Evolutionary conservation across 2,329 filamentous ascomycete genomes (phyloP).

Genomic region (Aspergillus pseudonomiae): DNA sequence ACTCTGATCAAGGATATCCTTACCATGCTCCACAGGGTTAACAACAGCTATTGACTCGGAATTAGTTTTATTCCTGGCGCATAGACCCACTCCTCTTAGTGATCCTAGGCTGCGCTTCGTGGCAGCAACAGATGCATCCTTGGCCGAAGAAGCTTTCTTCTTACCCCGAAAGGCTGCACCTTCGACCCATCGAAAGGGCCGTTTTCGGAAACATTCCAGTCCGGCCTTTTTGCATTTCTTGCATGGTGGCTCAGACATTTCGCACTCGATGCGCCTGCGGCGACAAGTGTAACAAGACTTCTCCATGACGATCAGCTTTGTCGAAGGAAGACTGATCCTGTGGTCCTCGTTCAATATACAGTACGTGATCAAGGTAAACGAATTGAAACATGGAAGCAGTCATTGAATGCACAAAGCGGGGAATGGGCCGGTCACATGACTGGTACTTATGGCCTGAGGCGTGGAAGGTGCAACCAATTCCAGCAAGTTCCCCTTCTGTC

Average conservation of each 20-base stretch:
- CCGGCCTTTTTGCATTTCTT: slow-evolving; percentile 37
- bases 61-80: background rate
- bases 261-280: slow-evolving; percentile 36
- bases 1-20: background rate
- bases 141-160: slow-evolving; percentile 10
- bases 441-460: background rate
- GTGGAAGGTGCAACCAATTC: background rate
- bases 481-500: background rate
- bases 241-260: slow-evolving; percentile 31
- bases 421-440: background rate
- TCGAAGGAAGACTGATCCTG: background rate
- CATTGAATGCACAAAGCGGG: background rate
- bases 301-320: background rate
- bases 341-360: background rate
- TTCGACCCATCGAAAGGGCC: slow-evolving; percentile 38
- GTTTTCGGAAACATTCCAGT: slow-evolving; percentile 35
- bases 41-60: background rate
- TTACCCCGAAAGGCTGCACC: slow-evolving; percentile 36
- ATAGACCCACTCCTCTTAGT: background rate
- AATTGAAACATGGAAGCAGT: background rate
- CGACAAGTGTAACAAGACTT: slow-evolving; percentile 24
- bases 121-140: background rate
- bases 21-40: background rate
- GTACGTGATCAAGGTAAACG: background rate
- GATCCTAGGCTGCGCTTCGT: background rate